A percentile compares a stretch with the other conserved stretches of the same genome.
Evolutionary conservation across 176 grass and related monocot species (phyloP).

Genomic region (Aegilops bicornis): DNA sequence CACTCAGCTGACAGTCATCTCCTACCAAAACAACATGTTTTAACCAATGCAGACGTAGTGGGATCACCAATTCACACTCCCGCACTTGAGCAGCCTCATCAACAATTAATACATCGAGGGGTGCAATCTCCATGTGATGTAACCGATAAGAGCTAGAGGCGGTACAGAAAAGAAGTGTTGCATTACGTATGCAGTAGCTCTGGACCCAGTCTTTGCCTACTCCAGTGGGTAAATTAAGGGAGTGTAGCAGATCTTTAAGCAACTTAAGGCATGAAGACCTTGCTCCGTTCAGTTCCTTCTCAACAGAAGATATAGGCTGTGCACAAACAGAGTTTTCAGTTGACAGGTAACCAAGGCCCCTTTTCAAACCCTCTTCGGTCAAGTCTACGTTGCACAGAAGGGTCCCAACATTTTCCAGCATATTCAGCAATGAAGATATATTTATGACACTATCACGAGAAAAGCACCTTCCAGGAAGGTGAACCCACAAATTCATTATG

Average conservation of each 20-base stretch:
- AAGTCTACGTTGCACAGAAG: constrained; percentile 37
- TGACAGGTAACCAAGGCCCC: constrained; percentile 23
- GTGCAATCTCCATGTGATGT: constrained; percentile 39
- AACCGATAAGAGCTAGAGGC: constrained; percentile 62
- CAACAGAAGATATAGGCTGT: neutral
- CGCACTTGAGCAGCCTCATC: constrained; percentile 77
- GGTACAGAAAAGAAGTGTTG: constrained; percentile 72
- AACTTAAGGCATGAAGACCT: constrained; percentile 41
- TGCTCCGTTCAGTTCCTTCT: constrained; percentile 31
- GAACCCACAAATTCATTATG: constrained; percentile 43
- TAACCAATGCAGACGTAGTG: constrained; percentile 49
- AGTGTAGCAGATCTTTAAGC: constrained; percentile 39
- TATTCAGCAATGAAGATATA: constrained; percentile 35
- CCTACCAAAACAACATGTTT: constrained; percentile 75
- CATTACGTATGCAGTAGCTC: constrained; percentile 61
- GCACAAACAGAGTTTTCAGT: neutral
- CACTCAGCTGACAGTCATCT: constrained; percentile 66
- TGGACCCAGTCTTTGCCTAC: constrained; percentile 30
- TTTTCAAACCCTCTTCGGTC: constrained; percentile 40
- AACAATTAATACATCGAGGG: constrained; percentile 69
- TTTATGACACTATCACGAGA: constrained; percentile 25
- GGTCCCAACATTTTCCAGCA: constrained; percentile 31
- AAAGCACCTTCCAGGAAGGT: constrained; percentile 49
- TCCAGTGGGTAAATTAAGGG: constrained; percentile 29
- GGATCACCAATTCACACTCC: constrained; percentile 77